A percentile compares a stretch with the other conserved stretches of the same genome.
phyloP scores from a whole-genome alignment of 2,329 filamentous ascomycete species.

The Coniochaeta sp. region DNA sequence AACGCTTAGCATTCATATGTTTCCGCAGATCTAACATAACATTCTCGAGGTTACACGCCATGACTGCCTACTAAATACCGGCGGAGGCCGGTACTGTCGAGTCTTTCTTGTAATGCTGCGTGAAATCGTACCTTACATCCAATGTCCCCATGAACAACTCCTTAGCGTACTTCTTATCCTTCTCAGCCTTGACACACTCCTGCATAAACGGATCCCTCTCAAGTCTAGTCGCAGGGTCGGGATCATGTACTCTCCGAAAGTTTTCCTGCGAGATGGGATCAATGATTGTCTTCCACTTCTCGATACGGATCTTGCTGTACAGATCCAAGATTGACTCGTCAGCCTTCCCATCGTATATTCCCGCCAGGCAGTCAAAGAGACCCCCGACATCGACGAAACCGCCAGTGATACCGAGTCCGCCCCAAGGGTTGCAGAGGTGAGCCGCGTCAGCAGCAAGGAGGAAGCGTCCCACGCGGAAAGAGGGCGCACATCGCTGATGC shows the following conservation, averaged over 20 bases:
- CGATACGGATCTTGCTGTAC: constrained; percentile 36
- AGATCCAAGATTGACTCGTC: constrained; percentile 35
- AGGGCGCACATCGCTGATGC: constrained; percentile 51
- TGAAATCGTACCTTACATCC: constrained; percentile 34
- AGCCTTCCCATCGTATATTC: constrained; percentile 33
- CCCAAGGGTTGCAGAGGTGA: constrained; percentile 47
- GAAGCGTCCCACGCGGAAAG: constrained; percentile 49
- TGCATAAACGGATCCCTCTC: constrained; percentile 31
- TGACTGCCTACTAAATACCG: not conserved
- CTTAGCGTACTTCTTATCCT: constrained; percentile 22
- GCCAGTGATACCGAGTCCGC: constrained; percentile 55
- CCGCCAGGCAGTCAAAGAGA: constrained; percentile 49
- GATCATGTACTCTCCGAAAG: constrained; percentile 32
- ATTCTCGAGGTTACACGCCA: too few relatives aligned
- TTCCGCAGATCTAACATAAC: too few relatives aligned
- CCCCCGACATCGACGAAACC: constrained; percentile 58
- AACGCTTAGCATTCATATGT: too few relatives aligned
- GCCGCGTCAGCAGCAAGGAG: constrained; percentile 54
- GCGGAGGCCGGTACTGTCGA: not conserved
- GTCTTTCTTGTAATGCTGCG: constrained; percentile 29
- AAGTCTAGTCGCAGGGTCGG: constrained; percentile 28
- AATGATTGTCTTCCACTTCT: constrained; percentile 36
- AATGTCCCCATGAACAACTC: constrained; percentile 26
- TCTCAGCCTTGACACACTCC: constrained; percentile 25
- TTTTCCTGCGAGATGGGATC: constrained; percentile 34